Base-by-base conservation (phyloP, 768 basidiomycete genomes). In the Roridomyces roridus region DNA sequence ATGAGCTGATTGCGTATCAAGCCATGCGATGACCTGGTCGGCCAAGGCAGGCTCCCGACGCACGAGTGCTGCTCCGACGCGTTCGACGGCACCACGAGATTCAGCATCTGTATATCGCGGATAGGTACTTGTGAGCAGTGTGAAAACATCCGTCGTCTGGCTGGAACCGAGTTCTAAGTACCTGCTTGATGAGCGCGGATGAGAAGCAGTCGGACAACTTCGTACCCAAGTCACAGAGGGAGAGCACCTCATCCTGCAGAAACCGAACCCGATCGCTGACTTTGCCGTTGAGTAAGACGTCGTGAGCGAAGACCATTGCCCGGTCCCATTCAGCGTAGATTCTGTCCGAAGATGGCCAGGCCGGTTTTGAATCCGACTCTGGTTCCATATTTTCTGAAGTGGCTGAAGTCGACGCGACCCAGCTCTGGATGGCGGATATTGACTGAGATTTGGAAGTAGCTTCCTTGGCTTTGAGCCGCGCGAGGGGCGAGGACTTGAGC, bases 11-110 rank as follows among this genome's bases (percentile, higher is more conserved):
- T 63, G 61, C 35, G 57, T 46, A 52, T 63, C 54, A 28, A 63
- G 41, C 61, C 61, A 63, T 25, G n/a, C 50, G 18, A 63, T 48
- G 23, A 59, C 46, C 24, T 56, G 61, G 17, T 63, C 61, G n/a
- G 57, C 57, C 2, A 59, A 14, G 14, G 49, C 45, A 10, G 53
- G 28, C 62, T 93, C 90, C 34, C 82, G 83, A 23, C 75, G 74
- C 18, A 92, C 82, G 51, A 94, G 65, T 43, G 84, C 83, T 68
- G 84, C 80, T 0, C 83, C 85, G 26, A 93, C 80, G 2, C 74
- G 73, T 64, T 92, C 86, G 0, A 91, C 89, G 3, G 89, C 90
- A 51, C 84, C 80, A 57, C 87, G 79, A 1, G 93, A 95, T 44
- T 77, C 67, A 3, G 79, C 70, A 68, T 96, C 94, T 40, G 84